Conservation (phyloP, 306 rosid genomes). For the Bauhinia variegata region DNA sequence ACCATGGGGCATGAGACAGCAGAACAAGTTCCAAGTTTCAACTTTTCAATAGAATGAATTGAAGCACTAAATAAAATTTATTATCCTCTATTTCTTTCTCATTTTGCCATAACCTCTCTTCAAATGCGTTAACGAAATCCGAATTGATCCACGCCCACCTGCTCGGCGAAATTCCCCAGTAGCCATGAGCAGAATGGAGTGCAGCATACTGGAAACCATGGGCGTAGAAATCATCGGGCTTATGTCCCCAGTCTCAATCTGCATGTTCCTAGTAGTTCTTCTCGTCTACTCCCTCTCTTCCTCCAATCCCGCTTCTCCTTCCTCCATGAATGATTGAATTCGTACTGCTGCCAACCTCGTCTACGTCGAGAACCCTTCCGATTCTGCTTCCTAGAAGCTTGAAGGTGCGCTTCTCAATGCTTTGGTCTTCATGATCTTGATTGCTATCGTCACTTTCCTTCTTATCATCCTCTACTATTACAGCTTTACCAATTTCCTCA, state of each 20-base stretch:
- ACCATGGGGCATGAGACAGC: no score
- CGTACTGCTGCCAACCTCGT: constrained; percentile 91
- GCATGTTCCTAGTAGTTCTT: constrained; percentile 88
- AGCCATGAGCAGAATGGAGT: constrained; percentile 51
- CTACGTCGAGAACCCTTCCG: constrained; percentile 79
- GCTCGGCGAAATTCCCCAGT: constrained; percentile 40
- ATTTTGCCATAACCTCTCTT: no score
- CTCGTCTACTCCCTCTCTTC: constrained; percentile 80
- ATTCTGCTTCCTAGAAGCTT: constrained; percentile 70
- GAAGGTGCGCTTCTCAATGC: constrained; percentile 94
- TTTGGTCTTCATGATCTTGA: constrained; percentile 71
- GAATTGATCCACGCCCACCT: neutral
- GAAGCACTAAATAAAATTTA: no score
- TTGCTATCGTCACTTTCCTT: constrained; percentile 77
- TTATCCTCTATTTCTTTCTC: no score
- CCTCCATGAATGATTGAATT: constrained; percentile 38
- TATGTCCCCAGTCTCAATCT: constrained; percentile 93
- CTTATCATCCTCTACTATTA: constrained; percentile 83
- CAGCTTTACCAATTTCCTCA: constrained; percentile 82
- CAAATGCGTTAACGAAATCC: no score
- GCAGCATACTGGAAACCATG: constrained; percentile 76
- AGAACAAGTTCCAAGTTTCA: no score
- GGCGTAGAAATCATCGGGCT: constrained; percentile 90
- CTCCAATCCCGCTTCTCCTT: constrained; percentile 43
- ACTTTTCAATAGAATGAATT: no score